These are phyloP conservation scores for Eimeria falciformis DNA, from an alignment of 169 alveolate genomes.

Conservation along the genomic window DNA sequence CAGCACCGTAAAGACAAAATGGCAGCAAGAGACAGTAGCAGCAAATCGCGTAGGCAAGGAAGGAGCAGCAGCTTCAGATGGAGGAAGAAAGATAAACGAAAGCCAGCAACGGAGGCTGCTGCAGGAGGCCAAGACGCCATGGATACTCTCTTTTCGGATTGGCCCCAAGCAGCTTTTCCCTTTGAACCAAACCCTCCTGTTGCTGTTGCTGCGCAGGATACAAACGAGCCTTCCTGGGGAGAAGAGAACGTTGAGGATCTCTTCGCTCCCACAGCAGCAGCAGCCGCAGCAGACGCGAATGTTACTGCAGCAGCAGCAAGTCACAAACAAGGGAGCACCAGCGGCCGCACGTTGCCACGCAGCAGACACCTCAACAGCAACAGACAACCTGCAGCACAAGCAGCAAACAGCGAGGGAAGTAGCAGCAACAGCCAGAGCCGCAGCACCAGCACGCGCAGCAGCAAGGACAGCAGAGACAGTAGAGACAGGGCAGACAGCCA, in stretches of 20 bases:
- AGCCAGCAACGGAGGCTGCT: constrained; percentile 38
- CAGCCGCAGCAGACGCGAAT: not conserved
- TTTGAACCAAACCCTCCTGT: not conserved
- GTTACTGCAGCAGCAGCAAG: constrained; percentile 1
- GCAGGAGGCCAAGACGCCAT: not conserved
- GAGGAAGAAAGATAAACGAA: constrained; percentile 4
- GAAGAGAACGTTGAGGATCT: constrained; percentile 14
- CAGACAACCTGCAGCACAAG: not conserved
- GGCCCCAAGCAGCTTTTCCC: constrained; percentile 44
- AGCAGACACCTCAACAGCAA: constrained; percentile 23
- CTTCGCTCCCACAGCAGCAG: not conserved
- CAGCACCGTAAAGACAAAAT: constrained; percentile 24
- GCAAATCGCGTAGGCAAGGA: not conserved
- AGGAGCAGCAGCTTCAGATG: constrained; percentile 40
- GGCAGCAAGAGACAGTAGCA: constrained; percentile 47
- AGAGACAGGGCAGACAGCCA: not conserved
- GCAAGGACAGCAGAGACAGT: constrained; percentile 46
- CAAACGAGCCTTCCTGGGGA: not conserved
- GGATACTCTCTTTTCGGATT: constrained; percentile 31
- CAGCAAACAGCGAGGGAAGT: constrained; percentile 26
- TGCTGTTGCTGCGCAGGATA: not conserved
- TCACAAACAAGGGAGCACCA: not conserved
- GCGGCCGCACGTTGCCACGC: constrained; percentile 18
- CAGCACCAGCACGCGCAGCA: constrained; percentile 63
- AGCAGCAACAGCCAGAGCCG: constrained; percentile 18